Evolutionary conservation across 495 filamentous ascomycete genomes (phyloP).

Genomic region (Penicillium crystallinum): DNA sequence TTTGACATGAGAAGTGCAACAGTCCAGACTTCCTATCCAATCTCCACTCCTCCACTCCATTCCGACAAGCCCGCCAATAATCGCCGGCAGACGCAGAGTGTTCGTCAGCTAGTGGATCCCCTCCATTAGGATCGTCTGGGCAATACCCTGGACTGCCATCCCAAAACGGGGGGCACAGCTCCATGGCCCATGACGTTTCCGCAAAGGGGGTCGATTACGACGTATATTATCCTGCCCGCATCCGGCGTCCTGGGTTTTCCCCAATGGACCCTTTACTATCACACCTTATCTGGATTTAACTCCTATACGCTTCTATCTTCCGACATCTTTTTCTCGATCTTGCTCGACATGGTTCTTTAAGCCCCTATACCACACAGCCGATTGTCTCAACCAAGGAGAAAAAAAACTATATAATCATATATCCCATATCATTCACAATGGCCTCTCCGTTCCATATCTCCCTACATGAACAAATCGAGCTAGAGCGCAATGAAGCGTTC

Average conservation of each 20-base stretch:
- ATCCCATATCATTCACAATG: constrained; percentile 14
- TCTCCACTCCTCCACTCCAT: constrained; percentile 16
- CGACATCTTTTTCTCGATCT: not conserved
- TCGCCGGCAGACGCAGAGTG: not conserved
- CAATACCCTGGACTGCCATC: constrained; percentile 12
- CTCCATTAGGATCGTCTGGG: constrained; percentile 26
- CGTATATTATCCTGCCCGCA: constrained; percentile 18
- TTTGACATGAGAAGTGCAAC: not conserved
- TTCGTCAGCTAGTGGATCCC: constrained; percentile 28
- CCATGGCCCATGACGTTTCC: constrained; percentile 25
- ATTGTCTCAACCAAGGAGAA: not conserved
- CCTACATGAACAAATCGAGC: constrained; percentile 28
- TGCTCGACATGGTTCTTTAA: constrained; percentile 17
- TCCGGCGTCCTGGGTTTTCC: constrained; percentile 10
- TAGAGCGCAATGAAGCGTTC: constrained; percentile 43
- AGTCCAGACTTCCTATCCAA: constrained; percentile 16
- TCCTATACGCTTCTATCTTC: not conserved
- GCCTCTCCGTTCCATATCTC: constrained; percentile 47
- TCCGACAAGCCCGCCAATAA: constrained; percentile 20
- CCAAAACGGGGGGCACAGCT: constrained; percentile 6
- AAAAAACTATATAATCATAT: not conserved
- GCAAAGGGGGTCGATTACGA: constrained; percentile 16
- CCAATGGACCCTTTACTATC: constrained; percentile 4
- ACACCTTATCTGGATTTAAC: not conserved
- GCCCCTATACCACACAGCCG: not conserved